phyloP scores from a whole-genome alignment of 768 basidiomycete genomes.

The Rhodotorula toruloides region DNA sequence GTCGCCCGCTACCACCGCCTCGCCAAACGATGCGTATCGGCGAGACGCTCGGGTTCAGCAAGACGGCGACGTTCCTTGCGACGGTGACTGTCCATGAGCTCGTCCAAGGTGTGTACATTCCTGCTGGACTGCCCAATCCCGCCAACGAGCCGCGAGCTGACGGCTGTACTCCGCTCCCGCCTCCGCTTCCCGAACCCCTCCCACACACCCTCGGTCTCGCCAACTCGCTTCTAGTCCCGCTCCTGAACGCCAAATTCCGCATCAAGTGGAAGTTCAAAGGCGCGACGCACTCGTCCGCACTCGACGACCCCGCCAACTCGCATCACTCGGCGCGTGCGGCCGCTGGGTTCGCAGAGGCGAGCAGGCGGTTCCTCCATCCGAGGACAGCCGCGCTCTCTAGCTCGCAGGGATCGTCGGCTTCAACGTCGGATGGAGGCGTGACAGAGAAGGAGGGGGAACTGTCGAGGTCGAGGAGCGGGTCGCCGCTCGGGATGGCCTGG shows the following conservation, averaged over 20 bases:
- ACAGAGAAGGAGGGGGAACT: too few relatives aligned
- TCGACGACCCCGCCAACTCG: neutral
- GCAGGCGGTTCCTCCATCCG: slow-evolving; percentile 22
- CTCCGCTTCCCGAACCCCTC: neutral
- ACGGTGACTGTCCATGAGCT: slow-evolving; percentile 33
- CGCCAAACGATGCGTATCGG: neutral
- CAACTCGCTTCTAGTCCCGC: slow-evolving; percentile 19
- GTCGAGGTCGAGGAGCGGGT: slow-evolving; percentile 4
- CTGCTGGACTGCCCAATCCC: neutral
- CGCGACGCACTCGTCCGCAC: slow-evolving; percentile 11
- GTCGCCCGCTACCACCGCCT: neutral
- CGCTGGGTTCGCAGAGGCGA: too few relatives aligned
- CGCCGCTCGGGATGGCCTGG: neutral
- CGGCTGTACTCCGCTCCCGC: slow-evolving; percentile 5
- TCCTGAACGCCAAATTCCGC: slow-evolving; percentile 37
- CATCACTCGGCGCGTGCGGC: too few relatives aligned
- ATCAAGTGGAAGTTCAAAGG: slow-evolving; percentile 42
- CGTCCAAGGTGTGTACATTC: slow-evolving; percentile 3
- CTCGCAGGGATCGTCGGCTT: too few relatives aligned
- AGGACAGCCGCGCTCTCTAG: neutral
- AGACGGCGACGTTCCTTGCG: slow-evolving; percentile 27
- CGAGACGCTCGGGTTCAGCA: slow-evolving; percentile 21
- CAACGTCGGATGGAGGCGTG: too few relatives aligned
- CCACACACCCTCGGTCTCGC: neutral
- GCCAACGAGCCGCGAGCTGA: neutral